Conservation (phyloP, 768 basidiomycete genomes). For the Chalciporus pseudorubinellus region DNA sequence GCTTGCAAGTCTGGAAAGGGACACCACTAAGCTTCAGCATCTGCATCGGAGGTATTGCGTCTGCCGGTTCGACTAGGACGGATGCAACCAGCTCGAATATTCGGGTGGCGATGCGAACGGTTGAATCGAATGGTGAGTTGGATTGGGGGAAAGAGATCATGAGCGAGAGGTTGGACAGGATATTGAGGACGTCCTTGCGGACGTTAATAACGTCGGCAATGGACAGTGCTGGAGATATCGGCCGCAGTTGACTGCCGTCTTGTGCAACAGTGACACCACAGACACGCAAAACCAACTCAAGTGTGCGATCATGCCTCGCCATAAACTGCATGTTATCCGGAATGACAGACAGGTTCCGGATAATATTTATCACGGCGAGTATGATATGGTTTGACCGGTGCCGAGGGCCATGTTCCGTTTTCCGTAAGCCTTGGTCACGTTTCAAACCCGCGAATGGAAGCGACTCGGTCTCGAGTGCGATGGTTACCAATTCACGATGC, state of each 20-base stretch:
- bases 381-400: conserved; percentile 66
- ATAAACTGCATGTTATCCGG: conserved; percentile 69
- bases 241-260: conserved; percentile 34
- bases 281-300: conserved; percentile 69
- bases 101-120: conserved; percentile 50
- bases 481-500: conserved; percentile 60
- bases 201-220: conserved; percentile 67
- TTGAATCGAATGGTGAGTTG: conserved; percentile 39
- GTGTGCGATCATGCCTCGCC: conserved; percentile 58
- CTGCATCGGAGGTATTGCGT: conserved; percentile 61
- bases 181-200: conserved; percentile 74
- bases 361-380: conserved; percentile 69
- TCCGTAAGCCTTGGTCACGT: conserved; percentile 45
- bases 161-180: conserved; percentile 60
- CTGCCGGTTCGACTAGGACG: conserved; percentile 67
- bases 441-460: conserved; percentile 60
- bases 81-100: conserved; percentile 69
- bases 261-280: conserved; percentile 46
- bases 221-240: conserved; percentile 60
- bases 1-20: conserved; percentile 43
- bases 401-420: conserved; percentile 50
- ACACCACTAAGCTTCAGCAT: conserved; percentile 53
- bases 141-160: conserved; percentile 47
- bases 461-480: conserved; percentile 55
- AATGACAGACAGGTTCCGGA: conserved; percentile 82